A percentile compares a stretch with the other conserved stretches of the same genome.
phyloP scores from a whole-genome alignment of 306 rosid genomes.

The Cucurbita ficifolia region DNA sequence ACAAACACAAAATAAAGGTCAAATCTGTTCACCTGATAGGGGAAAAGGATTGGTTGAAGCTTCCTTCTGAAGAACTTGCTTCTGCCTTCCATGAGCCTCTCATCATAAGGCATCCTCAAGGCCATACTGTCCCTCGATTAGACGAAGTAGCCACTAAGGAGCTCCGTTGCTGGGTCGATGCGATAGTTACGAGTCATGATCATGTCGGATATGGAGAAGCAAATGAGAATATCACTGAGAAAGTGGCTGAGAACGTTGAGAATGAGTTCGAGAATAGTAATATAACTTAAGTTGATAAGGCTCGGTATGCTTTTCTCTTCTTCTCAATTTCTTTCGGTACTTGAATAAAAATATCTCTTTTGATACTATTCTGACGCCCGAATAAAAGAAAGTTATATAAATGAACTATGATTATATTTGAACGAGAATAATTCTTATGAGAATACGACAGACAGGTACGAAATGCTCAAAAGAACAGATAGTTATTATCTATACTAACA shows the following conservation, averaged over 20 bases:
- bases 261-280: background rate
- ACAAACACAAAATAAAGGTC: conserved; percentile 44
- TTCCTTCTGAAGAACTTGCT: conserved; percentile 64
- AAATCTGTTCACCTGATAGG: conserved; percentile 77
- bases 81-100: conserved; percentile 48
- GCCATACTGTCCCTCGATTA: conserved; percentile 76
- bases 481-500: too few relatives aligned
- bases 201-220: background rate
- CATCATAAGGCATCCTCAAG: conserved; percentile 72
- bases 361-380: too few relatives aligned
- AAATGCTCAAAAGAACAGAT: too few relatives aligned
- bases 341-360: too few relatives aligned
- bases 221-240: background rate
- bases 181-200: background rate
- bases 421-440: too few relatives aligned
- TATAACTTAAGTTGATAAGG: too few relatives aligned
- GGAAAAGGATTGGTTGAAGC: conserved; percentile 72
- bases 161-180: conserved; percentile 22
- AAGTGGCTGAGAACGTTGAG: background rate
- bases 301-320: too few relatives aligned
- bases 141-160: conserved; percentile 42
- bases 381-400: too few relatives aligned
- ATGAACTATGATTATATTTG: too few relatives aligned
- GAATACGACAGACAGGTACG: too few relatives aligned
- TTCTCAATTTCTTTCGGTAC: too few relatives aligned